Percentiles rank a stretch among this genome's conserved stretches.
phyloP scores from a whole-genome alignment of 768 basidiomycete genomes.

The Podaxis sp. region DNA sequence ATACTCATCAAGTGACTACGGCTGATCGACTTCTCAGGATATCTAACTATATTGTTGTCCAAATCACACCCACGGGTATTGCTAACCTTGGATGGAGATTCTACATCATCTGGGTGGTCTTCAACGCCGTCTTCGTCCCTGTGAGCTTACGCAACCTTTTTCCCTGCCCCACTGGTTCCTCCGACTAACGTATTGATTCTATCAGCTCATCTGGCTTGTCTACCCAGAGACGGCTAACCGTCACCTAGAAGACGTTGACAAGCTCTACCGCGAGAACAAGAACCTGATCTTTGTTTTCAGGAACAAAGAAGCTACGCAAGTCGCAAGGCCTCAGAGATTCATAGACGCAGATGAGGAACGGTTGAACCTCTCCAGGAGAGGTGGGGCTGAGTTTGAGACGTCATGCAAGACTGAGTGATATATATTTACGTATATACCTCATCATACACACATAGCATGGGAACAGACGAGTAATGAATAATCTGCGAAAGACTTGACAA shows the following conservation, averaged over 20 bases:
- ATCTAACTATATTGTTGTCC: constrained; percentile 47
- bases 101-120: constrained; percentile 45
- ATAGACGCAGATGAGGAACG: constrained; percentile 32
- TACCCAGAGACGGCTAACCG: constrained; percentile 50
- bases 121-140: constrained; percentile 45
- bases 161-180: neutral
- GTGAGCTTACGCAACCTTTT: constrained; percentile 21
- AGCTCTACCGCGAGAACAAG: constrained; percentile 39
- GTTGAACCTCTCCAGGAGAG: constrained; percentile 11
- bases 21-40: constrained; percentile 28
- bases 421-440: neutral
- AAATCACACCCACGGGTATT: constrained; percentile 44
- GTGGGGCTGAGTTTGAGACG: neutral
- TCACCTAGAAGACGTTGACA: constrained; percentile 46
- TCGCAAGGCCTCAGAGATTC: constrained; percentile 39
- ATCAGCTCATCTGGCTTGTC: constrained; percentile 39
- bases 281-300: constrained; percentile 36
- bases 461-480: neutral
- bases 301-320: constrained; percentile 39
- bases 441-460: neutral
- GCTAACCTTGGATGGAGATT: constrained; percentile 44
- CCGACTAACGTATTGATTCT: neutral
- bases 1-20: neutral
- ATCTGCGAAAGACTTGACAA: no score
- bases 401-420: neutral